Evolutionary conservation across 2,329 filamentous ascomycete genomes (phyloP), one percentile per base, ranked within the genome.

Genomic region (Stagonosporopsis chrysanthemi): DNA sequence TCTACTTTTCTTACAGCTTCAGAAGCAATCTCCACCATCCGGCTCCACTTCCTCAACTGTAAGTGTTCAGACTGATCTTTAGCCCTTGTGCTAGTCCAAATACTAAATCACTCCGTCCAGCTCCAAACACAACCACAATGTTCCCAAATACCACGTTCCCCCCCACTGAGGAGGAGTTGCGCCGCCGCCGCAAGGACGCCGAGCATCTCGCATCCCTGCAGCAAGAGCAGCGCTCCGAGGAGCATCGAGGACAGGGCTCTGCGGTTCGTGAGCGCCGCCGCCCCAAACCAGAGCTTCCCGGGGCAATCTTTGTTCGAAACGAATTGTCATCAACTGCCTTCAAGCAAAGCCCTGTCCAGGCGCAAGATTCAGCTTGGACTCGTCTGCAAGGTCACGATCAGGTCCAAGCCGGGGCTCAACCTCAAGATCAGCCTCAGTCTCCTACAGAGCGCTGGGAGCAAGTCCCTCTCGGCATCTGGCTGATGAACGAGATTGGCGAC

Each of bases 401-500:
- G 15, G 33, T 36, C 14, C 5, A 2, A 23, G 12, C 22, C 38
- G 8, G 15, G 12, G 14, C 19, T 7, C 40, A 29, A 8, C 15
- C 3, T 12, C 22, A 33, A 17, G 31, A 14, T 23, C 50, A 46
- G 22, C 26, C 9, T 22, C 36, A 48, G 31, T 31, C 23, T 17
- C 12, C 15, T 4, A 3, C 15, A 6, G 24, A 35, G 12, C 33
- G 11, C 28, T 46, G 41, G 46, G 40, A 46, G 40, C 40, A 41
- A 29, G 35, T 29, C 7, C 41, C 46, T 2, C 22, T 41, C 14
- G 26, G 40, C 41, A 22, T 50, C 22, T 17, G 7, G 40, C 26
- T 56, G 26, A 49, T 50, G 35, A 50, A 50, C 41, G 46, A 50
- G 35, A 33, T 56, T 14, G 26, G 33, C n/a, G 33, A 56, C 23